Base-by-base conservation (phyloP, 768 basidiomycete genomes). In the Suillus variegatus region DNA sequence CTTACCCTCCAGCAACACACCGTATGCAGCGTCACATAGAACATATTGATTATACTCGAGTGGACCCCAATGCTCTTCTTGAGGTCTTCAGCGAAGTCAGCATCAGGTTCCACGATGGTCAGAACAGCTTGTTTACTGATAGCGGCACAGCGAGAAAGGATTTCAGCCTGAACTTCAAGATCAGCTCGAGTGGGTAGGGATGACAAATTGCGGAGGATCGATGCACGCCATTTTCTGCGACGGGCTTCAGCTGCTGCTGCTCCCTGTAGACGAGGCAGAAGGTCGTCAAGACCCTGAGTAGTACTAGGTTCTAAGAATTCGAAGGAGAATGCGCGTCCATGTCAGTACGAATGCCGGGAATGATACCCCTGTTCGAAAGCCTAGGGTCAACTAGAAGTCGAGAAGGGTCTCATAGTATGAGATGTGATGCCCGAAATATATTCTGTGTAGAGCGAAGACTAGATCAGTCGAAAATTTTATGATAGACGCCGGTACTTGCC, bases 181-280 rank as follows among this genome's bases (percentile, higher is more conserved):
- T 77, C 78, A 28, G 80, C 73, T 43, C 77, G 78, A 1, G 80
- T 77, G 2, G 83, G 82, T 32, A 82, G 76, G 22, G 76, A 76
- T 0, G 72, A 70, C 16, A 78, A 77, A 46, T 81, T 80, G 64
- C 83, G 85, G 25, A 81, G 79, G 64, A 85, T 81, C 1, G 81
- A 81, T n/a, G 79, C 79, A 8, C 84, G 80, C 81, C 82, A 85
- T 67, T 84, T 85, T 44, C 82, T 82, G 70, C 86, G 85, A 43
- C 84, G 75, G 16, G 83, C 82, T 1, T 83, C 83, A 0, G 80
- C 80, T 22, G 75, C 76, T 41, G 78, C 79, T 22, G 82, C 82
- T 5, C 79, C 79, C 64, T 82, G 80, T 7, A 85, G 73, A 60
- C 77, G 74, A 1, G 76, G 73, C 18, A 85, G 72, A 54, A 84